A percentile compares a stretch with the other conserved stretches of the same genome.
These are phyloP conservation scores for Entophlyctis helioformis DNA, from an alignment of 192 early-diverging fungal species.

Conservation along the genomic window DNA sequence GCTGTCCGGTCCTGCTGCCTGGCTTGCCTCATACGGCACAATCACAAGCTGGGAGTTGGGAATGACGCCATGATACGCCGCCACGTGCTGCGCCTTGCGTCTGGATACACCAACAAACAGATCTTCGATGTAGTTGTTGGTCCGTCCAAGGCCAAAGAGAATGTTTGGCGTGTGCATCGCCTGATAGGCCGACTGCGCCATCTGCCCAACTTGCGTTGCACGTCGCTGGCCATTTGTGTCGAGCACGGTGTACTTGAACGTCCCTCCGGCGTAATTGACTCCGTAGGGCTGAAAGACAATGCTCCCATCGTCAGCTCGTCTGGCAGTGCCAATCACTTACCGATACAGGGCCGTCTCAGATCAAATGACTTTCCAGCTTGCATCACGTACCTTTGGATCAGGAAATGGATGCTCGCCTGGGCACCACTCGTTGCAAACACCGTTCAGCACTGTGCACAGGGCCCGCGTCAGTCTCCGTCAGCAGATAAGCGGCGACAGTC, in stretches of 20 bases:
- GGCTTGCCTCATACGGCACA: constrained; percentile 57
- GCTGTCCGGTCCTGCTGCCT: constrained; percentile 31
- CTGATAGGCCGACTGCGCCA: constrained; percentile 61
- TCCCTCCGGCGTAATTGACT: constrained; percentile 70
- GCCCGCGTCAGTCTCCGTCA: too few relatives aligned
- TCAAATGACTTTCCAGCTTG: neutral
- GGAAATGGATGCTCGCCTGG: constrained; percentile 24
- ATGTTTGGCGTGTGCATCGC: constrained; percentile 67
- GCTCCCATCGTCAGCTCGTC: neutral
- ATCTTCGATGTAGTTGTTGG: constrained; percentile 93
- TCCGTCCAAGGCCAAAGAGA: constrained; percentile 80
- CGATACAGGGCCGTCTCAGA: neutral
- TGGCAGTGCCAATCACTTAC: neutral
- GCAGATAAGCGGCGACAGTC: too few relatives aligned
- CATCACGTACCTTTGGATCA: constrained; percentile 18
- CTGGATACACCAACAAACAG: constrained; percentile 72
- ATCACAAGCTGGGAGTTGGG: constrained; percentile 88
- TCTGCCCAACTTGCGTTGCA: constrained; percentile 49
- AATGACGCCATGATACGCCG: constrained; percentile 71
- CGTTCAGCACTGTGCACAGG: too few relatives aligned
- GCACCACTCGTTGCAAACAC: constrained; percentile 47
- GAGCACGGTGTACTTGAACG: constrained; percentile 78
- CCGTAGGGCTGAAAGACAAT: constrained; percentile 50
- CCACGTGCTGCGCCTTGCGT: constrained; percentile 48
- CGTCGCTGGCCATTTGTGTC: constrained; percentile 67